A percentile compares a stretch with the other conserved stretches of the same genome.
These are phyloP conservation scores for Bolboschoenoplectus hybrid DNA, from an alignment of 202 grass and related monocot species.

Conservation along the genomic window DNA sequence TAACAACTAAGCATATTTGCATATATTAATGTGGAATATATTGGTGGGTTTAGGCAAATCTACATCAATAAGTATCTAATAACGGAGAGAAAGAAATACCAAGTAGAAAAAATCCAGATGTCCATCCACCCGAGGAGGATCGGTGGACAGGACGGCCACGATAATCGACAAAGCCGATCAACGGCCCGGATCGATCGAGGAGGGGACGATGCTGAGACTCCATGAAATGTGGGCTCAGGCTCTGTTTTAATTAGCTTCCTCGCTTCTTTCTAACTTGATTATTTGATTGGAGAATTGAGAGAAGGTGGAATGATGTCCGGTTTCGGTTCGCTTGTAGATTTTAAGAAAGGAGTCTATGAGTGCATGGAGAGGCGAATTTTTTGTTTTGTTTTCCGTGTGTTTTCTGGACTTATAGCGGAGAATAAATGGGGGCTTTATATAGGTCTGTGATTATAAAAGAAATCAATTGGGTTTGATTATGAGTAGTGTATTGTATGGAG, in stretches of 20 bases:
- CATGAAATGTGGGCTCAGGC: not conserved
- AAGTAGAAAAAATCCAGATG: constrained; percentile 61
- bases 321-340: not conserved
- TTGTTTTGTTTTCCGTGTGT: too few relatives aligned
- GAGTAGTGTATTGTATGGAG: too few relatives aligned
- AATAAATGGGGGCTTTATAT: too few relatives aligned
- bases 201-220: constrained; percentile 26
- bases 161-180: constrained; percentile 53
- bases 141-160: constrained; percentile 49
- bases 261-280: not conserved
- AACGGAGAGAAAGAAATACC: constrained; percentile 41
- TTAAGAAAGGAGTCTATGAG: too few relatives aligned
- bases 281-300: not conserved
- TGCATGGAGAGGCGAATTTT: too few relatives aligned
- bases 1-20: too few relatives aligned
- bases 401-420: too few relatives aligned
- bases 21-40: not conserved
- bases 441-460: too few relatives aligned
- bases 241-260: not conserved
- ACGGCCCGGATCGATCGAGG: not conserved
- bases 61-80: not conserved
- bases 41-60: not conserved
- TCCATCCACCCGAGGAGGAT: constrained; percentile 68
- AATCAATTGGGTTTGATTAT: too few relatives aligned
- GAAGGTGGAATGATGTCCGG: not conserved